Conservation (phyloP, 163 green algal genomes). For the Scenedesmus sp. region DNA sequence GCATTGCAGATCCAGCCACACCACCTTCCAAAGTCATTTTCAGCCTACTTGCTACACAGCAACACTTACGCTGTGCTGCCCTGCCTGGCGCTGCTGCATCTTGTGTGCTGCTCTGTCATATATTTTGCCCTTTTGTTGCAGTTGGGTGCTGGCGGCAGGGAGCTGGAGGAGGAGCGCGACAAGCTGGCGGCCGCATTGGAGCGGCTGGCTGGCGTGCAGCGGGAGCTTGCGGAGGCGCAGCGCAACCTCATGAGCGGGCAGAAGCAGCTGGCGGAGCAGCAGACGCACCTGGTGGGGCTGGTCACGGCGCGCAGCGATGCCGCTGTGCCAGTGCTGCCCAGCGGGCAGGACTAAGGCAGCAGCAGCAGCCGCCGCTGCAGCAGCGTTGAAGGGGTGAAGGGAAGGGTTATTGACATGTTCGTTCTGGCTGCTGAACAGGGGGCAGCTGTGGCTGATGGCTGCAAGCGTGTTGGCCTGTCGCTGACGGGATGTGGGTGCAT, state of each 20-base stretch:
- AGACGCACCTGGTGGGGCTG: slow-evolving; percentile 69
- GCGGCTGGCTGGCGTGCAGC: slow-evolving; percentile 78
- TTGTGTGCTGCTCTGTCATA: no score
- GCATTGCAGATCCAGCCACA: no score
- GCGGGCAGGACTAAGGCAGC: neutral
- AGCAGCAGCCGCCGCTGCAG: neutral
- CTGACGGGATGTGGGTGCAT: no score
- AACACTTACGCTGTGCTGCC: no score
- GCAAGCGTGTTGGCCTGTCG: no score
- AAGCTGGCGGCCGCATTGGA: slow-evolving; percentile 77
- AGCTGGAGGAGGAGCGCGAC: slow-evolving; percentile 74
- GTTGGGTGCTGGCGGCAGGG: slow-evolving; percentile 23
- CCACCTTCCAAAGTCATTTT: no score
- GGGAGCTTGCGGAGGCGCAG: slow-evolving; percentile 78
- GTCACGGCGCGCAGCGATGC: slow-evolving; percentile 44
- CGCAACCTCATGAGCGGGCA: slow-evolving; percentile 80
- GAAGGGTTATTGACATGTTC: neutral
- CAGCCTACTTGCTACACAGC: no score
- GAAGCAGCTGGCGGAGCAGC: slow-evolving; percentile 80
- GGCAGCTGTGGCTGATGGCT: no score
- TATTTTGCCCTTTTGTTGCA: no score
- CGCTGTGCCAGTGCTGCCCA: neutral
- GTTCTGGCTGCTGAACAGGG: neutral
- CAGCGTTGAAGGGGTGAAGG: neutral
- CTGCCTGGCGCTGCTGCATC: no score